Evolutionary conservation across 176 grass and related monocot genomes (phyloP), one percentile per base, ranked within the genome.

Genomic region (Aechmea fasciata): DNA sequence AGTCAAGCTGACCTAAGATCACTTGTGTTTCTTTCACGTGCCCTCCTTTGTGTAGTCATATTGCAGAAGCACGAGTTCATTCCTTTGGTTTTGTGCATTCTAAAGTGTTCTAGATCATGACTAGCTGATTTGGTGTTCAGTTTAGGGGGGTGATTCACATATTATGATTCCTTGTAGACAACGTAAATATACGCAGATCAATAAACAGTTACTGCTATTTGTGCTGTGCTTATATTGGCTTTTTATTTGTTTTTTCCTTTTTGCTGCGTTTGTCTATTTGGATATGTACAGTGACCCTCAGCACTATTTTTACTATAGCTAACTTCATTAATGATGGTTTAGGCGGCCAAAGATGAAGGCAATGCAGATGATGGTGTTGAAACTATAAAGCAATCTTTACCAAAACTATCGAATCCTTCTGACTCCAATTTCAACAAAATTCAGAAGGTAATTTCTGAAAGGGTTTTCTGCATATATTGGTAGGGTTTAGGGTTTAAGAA

Each of bases 271-370:
- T 33, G 47, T 48, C 19, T 2, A 13, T 15, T 47, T 49, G 17
- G 11, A 54, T 73, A 0, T 9, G 10, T 11, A 13, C 11, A 24
- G 48, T 47, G 55, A 59, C 14, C 14, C 54, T 20, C 19, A 41
- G 33, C 15, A 59, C 54, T 59, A 19, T 59, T 18, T 41, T 20
- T 18, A 59, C 19, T 17, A 59, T 18, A 17, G 18, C 47, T 73
- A n/a, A 63, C 12, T 6, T 76, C 23, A 15, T 11, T 62, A 63
- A 50, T 15, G 19, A 51, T 72, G 72, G 26, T 81, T 79, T 77
- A 87, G 84, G 81, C 73, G 51, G 75, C 70, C 69, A 81, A 84
- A 67, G 57, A 50, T 72, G 75, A 77, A 54, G 9, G 48, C 20
- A 18, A 68, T 64, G 55, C 69, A 69, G 69, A 69, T 49, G 65